Conservation (phyloP, 2,329 filamentous ascomycete genomes). For the Scedosporium minutisporum region DNA sequence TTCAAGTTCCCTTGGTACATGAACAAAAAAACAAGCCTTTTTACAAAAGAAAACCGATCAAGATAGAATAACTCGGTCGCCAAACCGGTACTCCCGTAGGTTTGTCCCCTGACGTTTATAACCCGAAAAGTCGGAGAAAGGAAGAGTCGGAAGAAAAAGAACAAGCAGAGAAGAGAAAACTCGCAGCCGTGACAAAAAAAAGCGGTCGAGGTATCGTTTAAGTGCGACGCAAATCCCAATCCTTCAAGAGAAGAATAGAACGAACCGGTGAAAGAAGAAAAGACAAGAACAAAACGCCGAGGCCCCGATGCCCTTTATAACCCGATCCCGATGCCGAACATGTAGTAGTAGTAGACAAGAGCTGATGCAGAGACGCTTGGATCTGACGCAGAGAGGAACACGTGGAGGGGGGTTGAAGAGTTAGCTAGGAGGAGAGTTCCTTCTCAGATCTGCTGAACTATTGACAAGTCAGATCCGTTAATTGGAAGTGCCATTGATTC, state of each 20-base stretch:
- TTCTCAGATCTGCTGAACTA: background rate
- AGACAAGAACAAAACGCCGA: background rate
- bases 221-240: conserved; percentile 2
- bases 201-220: background rate
- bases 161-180: background rate
- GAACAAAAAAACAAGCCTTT: background rate
- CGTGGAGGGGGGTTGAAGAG: background rate
- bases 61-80: background rate
- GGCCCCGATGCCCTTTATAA: background rate
- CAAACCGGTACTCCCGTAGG: background rate
- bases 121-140: background rate
- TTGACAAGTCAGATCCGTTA: background rate
- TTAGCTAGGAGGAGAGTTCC: background rate
- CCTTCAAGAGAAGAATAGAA: background rate
- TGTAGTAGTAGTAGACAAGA: background rate
- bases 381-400: background rate
- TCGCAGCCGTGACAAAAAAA: background rate
- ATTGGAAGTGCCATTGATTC: conserved; percentile 1
- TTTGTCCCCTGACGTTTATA: background rate
- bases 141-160: background rate
- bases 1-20: background rate
- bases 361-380: background rate
- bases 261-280: background rate
- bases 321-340: conserved; percentile 5
- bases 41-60: too few species aligned